Evolutionary conservation across 345 rosid species (phyloP).

Genomic region (Brassica cretica): DNA sequence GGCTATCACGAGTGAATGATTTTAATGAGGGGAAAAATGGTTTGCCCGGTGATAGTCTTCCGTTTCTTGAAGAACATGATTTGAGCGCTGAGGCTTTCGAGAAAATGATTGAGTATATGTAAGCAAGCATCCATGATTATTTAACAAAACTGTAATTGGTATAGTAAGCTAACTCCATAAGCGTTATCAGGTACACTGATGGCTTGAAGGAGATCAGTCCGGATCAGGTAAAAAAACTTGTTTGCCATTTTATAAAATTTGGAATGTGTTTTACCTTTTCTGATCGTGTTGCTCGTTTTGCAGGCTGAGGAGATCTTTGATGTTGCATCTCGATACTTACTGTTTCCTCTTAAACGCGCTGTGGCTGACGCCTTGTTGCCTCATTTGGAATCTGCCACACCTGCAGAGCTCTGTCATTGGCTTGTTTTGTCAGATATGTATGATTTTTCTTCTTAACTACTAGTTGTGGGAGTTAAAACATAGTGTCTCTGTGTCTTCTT

Average conservation of each 20-base stretch:
- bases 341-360: constrained; percentile 94
- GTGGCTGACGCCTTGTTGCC: constrained; percentile 90
- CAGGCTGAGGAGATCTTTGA: constrained; percentile 97
- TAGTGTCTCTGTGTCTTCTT: constrained; percentile 6
- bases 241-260: not conserved
- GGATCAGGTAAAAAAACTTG: constrained; percentile 57
- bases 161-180: constrained; percentile 18
- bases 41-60: constrained; percentile 48
- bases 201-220: constrained; percentile 79
- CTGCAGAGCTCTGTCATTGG: constrained; percentile 91
- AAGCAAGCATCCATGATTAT: constrained; percentile 36
- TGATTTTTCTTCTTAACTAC: constrained; percentile 27
- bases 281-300: constrained; percentile 26
- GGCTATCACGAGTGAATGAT: constrained; percentile 74
- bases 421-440: constrained; percentile 86
- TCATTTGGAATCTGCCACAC: constrained; percentile 75
- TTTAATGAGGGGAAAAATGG: constrained; percentile 60
- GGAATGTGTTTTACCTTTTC: not conserved
- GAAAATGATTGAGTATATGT: constrained; percentile 96
- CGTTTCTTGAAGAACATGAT: constrained; percentile 85
- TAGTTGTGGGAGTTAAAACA: not conserved
- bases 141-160: not conserved
- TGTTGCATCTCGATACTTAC: constrained; percentile 89
- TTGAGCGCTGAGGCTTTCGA: constrained; percentile 76
- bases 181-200: constrained; percentile 87